Percentiles rank a stretch among this genome's conserved stretches.
These are phyloP conservation scores for Erythrophleum ivorense DNA, from an alignment of 331 rosid genomes.

Conservation along the genomic window DNA sequence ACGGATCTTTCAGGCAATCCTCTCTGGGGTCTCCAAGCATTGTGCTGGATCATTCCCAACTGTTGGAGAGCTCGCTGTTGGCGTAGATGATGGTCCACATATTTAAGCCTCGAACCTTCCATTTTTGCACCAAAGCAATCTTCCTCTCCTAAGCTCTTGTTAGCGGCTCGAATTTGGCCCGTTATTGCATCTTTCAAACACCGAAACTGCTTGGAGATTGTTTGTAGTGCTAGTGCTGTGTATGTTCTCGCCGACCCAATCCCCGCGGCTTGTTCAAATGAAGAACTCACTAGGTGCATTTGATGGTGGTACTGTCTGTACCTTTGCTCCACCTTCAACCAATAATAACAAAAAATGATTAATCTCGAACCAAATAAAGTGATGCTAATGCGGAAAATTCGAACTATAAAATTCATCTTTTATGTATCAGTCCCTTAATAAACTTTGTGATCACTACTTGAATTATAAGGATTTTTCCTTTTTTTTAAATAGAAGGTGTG, in stretches of 20 bases:
- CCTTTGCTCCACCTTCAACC: conserved; percentile 84
- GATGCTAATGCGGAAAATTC: too few species aligned
- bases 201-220: conserved; percentile 93
- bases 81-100: conserved; percentile 86
- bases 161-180: conserved; percentile 68
- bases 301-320: conserved; percentile 93
- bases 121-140: conserved; percentile 66
- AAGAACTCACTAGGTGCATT: conserved; percentile 76
- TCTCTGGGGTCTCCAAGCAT: conserved; percentile 99
- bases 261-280: conserved; percentile 91
- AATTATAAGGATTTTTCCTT: too few species aligned
- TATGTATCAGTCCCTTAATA: too few species aligned
- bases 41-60: conserved; percentile 99
- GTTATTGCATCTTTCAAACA: conserved; percentile 90
- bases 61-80: conserved; percentile 96
- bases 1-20: conserved; percentile 98
- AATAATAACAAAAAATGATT: not conserved
- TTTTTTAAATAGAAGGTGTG: not conserved
- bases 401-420: too few species aligned
- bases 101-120: conserved; percentile 90
- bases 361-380: not conserved
- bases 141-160: conserved; percentile 90
- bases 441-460: too few species aligned
- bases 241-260: conserved; percentile 81
- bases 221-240: conserved; percentile 87